Base-by-base conservation (phyloP, 2,329 filamentous ascomycete species). In the Diplodia mutila region DNA sequence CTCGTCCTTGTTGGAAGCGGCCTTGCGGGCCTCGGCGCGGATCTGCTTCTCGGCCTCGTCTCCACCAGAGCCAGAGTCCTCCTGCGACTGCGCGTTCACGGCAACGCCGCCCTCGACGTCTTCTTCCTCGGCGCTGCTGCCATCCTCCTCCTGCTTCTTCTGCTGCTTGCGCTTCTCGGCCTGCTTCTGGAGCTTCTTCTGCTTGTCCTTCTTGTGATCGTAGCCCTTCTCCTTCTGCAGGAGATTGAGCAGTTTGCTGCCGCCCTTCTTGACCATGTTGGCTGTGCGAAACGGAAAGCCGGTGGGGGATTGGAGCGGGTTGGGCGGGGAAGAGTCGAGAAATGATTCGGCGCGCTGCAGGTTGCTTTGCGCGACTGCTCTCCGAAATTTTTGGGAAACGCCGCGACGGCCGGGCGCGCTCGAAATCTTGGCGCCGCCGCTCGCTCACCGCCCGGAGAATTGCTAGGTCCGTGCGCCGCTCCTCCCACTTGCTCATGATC, bases 181-280 rank as follows among this genome's bases (percentile, higher is more conserved):
- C 51, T 67, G 48, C 57, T 67, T 67, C 57, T 21, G 49, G 55
- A 64, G 37, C 27, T 51, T 49, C 66, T 89, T 87, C 77, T 94
- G 91, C 78, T 91, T 89, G 78, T 94, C 91, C 65, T 92, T 85
- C 70, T 90, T 89, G 70, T 91, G 90, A 72, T 95, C 90, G 57
- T 85, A 81, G 34, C 87, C 86, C 75, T 86, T 84, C 68, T 86
- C 80, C 65, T 83, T 81, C 71, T 89, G 85, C 25, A 90, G 83
- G 55, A 87, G 86, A 53, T 82, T 78, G 68, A 87, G 83, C 55
- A 90, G 79, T 75, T 87, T 89, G 70, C 84, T 84, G 67, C 76
- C 76, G 55, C 72, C 75, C 76, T 85, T 84, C 71, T 85, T 85
- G 61, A 78, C 80, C 84, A 87, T 83, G 18, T 37, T 67, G 53